Percentiles rank a stretch among this genome's conserved stretches.
These are phyloP conservation scores for Didymella pomorum DNA, from an alignment of 2,329 filamentous ascomycete species.

Conservation along the genomic window DNA sequence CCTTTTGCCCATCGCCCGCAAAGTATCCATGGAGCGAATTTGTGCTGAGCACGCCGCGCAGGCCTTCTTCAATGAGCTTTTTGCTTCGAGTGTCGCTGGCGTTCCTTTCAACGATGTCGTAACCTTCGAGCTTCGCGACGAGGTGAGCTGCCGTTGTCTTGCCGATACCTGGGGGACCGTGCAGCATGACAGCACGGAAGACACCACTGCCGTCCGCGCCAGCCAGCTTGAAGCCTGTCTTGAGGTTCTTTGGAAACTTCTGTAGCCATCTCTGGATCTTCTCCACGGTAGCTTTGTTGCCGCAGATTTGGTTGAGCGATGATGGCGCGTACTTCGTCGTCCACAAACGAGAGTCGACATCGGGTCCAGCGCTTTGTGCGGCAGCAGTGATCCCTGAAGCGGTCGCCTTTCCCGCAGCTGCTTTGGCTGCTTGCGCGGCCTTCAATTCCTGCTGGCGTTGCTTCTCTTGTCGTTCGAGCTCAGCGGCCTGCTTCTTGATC, in stretches of 20 bases:
- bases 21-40: slow-evolving; percentile 93
- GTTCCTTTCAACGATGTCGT: slow-evolving; percentile 93
- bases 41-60: slow-evolving; percentile 92
- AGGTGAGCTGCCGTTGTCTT: slow-evolving; percentile 98
- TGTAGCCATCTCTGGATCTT: slow-evolving; percentile 88
- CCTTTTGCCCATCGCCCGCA: slow-evolving; percentile 79
- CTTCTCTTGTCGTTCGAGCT: slow-evolving; percentile 90
- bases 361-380: slow-evolving; percentile 29
- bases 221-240: slow-evolving; percentile 80
- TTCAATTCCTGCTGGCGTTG: slow-evolving; percentile 66
- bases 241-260: slow-evolving; percentile 80
- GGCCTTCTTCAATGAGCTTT: slow-evolving; percentile 86
- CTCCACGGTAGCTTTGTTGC: slow-evolving; percentile 90
- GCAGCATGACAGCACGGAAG: slow-evolving; percentile 90
- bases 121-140: slow-evolving; percentile 90
- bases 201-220: slow-evolving; percentile 85
- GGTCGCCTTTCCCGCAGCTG: slow-evolving; percentile 51
- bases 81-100: slow-evolving; percentile 96
- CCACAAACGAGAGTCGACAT: slow-evolving; percentile 67
- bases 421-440: slow-evolving; percentile 34
- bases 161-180: slow-evolving; percentile 93
- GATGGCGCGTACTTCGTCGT: slow-evolving; percentile 95
- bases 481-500: slow-evolving; percentile 77
- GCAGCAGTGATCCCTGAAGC: slow-evolving; percentile 35
- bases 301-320: slow-evolving; percentile 85